Percentiles rank a stretch among this genome's conserved stretches.
Conservation (phyloP, 202 grass and related monocot species). For the Carex arenaria region DNA sequence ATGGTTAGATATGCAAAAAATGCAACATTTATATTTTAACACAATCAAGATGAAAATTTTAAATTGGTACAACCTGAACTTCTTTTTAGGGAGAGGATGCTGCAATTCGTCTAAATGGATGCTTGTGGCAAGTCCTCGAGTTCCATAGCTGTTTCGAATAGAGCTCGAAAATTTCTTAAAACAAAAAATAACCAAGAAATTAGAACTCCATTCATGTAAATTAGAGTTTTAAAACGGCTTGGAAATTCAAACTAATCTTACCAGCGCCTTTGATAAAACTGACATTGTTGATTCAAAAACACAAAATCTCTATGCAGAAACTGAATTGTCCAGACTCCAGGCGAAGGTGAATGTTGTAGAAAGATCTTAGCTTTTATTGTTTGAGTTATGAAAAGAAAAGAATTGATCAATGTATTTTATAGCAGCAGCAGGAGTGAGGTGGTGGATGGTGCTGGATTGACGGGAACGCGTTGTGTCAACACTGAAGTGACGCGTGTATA, state of each 20-base stretch:
- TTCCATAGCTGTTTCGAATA: not conserved
- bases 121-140: constrained; percentile 18
- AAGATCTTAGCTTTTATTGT: not conserved
- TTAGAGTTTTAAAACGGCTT: not conserved
- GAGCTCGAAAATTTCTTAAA: constrained; percentile 5
- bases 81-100: not conserved
- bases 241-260: not conserved
- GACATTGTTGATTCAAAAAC: not conserved
- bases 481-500: not conserved
- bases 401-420: not conserved
- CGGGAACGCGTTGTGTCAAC: not conserved
- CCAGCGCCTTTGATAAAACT: constrained; percentile 25
- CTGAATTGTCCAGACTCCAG: not conserved
- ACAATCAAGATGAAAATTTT: not conserved
- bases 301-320: not conserved
- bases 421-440: not conserved
- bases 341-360: not conserved
- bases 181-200: not conserved
- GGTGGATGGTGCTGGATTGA: not conserved
- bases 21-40: not conserved
- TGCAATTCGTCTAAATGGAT: not conserved
- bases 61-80: constrained; percentile 8
- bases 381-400: not conserved
- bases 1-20: not conserved
- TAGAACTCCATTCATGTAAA: not conserved